Percentiles rank a stretch among this genome's conserved stretches.
Evolutionary conservation across 1,139 yeast species (phyloP).

Genomic region (Magnusiomyces sp.): DNA sequence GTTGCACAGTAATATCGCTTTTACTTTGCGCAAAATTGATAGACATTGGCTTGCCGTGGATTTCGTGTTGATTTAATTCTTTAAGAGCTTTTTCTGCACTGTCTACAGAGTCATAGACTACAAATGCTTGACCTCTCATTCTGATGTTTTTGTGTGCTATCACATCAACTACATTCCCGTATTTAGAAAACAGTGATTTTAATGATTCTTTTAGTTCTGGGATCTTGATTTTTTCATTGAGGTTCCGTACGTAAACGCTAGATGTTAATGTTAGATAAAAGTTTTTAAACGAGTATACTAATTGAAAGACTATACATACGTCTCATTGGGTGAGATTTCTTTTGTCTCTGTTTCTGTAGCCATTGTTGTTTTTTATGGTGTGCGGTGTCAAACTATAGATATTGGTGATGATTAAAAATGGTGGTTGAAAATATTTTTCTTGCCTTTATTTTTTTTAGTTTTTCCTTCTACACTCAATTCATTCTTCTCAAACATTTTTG

Average conservation of each 20-base stretch:
- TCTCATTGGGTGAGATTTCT: constrained; percentile 2
- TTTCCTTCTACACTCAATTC: background rate
- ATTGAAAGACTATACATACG: constrained; percentile 1
- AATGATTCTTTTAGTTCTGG: constrained; percentile 44
- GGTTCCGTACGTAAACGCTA: constrained; percentile 50
- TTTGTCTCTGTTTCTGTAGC: background rate
- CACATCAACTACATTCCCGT: constrained; percentile 46
- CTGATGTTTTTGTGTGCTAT: constrained; percentile 53
- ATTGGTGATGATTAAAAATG: background rate
- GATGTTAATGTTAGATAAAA: background rate
- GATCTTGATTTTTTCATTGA: constrained; percentile 60
- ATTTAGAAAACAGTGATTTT: constrained; percentile 36
- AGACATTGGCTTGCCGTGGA: constrained; percentile 50
- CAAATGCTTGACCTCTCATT: constrained; percentile 81
- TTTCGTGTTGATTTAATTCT: constrained; percentile 18
- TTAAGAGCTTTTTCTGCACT: constrained; percentile 45
- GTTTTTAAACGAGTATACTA: background rate
- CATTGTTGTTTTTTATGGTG: constrained; percentile 2
- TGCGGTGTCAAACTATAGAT: background rate
- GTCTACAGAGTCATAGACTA: constrained; percentile 45
- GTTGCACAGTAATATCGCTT: constrained; percentile 40
- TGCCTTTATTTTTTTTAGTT: background rate
- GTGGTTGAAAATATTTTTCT: background rate
- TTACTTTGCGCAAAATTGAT: constrained; percentile 37
- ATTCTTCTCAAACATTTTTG: background rate